These are phyloP conservation scores for Colletotrichum euphorbiae DNA, from an alignment of 2,329 filamentous ascomycete species.

Conservation along the genomic window DNA sequence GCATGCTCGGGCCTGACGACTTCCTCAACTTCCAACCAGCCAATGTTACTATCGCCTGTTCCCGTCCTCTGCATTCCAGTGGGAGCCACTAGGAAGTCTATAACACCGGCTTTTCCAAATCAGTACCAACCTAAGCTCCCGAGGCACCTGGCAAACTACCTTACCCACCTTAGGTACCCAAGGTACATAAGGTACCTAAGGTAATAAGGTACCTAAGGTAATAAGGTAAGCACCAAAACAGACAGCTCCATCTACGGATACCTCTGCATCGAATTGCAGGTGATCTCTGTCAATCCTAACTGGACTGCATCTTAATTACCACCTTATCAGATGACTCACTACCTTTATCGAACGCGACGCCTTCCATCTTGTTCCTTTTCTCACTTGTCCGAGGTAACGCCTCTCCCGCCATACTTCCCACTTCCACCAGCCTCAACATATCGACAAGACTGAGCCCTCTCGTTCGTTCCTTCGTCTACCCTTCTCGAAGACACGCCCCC, in stretches of 20 bases:
- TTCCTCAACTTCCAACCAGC: not conserved
- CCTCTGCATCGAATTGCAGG: not conserved
- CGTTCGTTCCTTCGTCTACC: not conserved
- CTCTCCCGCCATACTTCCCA: slow-evolving; percentile 14
- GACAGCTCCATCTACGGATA: slow-evolving; percentile 11
- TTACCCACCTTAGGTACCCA: no score
- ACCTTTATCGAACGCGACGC: not conserved
- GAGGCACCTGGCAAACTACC: no score
- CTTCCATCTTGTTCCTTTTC: slow-evolving; percentile 6
- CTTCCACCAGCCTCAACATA: not conserved
- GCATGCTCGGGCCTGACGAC: no score
- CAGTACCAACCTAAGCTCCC: slow-evolving; percentile 1
- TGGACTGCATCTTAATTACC: slow-evolving; percentile 17
- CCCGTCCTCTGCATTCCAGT: slow-evolving; percentile 22
- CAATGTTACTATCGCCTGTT: not conserved
- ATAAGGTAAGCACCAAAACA: not conserved
- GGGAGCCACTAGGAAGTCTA: slow-evolving; percentile 16
- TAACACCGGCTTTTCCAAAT: slow-evolving; percentile 8
- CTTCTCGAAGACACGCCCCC: slow-evolving; percentile 17
- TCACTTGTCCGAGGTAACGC: not conserved
- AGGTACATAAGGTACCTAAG: no score
- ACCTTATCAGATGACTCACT: not conserved
- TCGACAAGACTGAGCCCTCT: not conserved
- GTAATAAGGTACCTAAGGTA: no score
- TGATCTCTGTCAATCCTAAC: not conserved